phyloP scores from a whole-genome alignment of 2,329 filamentous ascomycete genomes.

The Myotisia sp. region DNA sequence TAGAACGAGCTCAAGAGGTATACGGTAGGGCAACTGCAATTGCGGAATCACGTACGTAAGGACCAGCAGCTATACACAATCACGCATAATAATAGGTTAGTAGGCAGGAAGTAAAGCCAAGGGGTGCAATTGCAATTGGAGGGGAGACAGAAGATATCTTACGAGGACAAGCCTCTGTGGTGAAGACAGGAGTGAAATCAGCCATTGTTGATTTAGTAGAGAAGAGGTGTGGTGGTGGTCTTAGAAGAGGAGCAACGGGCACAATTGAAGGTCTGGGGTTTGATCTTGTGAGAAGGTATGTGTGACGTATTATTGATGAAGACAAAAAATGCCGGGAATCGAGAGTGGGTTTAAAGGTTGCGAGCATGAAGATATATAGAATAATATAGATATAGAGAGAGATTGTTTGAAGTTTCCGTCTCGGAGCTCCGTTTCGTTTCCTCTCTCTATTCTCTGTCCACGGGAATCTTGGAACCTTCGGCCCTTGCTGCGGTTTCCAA shows the following conservation, averaged over 20 bases:
- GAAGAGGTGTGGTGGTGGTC: not conserved
- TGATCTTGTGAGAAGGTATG: not conserved
- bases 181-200: slow-evolving; percentile 26
- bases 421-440: no score
- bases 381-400: no score
- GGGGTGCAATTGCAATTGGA: not conserved
- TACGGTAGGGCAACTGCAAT: no score
- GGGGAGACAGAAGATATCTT: slow-evolving; percentile 16
- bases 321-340: not conserved
- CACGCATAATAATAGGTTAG: slow-evolving; percentile 3
- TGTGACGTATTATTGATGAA: not conserved
- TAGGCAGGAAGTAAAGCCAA: not conserved
- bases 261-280: not conserved
- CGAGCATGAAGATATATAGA: not conserved
- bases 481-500: no score
- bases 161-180: slow-evolving; percentile 34
- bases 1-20: not conserved
- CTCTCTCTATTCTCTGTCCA: no score
- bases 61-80: slow-evolving; percentile 17
- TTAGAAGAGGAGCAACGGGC: not conserved
- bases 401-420: no score
- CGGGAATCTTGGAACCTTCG: no score
- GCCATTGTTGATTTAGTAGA: slow-evolving; percentile 25
- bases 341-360: not conserved
- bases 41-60: slow-evolving; percentile 26